Evolutionary conservation across 2,329 filamentous ascomycete genomes (phyloP).

Genomic region (Aureobasidium subglaciale): DNA sequence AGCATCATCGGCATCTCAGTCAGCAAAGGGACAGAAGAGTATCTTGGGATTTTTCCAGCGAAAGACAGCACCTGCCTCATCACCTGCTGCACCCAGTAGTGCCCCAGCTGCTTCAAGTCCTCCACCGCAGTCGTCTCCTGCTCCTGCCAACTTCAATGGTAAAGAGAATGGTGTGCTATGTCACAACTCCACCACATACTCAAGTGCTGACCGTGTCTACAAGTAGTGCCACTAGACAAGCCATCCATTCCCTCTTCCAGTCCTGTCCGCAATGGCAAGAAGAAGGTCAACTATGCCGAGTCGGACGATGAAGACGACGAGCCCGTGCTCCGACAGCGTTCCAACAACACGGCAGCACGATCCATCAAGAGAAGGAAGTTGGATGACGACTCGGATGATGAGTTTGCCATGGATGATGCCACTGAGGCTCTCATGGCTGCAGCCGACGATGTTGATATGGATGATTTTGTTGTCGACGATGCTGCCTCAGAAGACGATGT

Average conservation of each 20-base stretch:
- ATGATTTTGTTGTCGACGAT: constrained; percentile 81
- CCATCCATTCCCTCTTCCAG: constrained; percentile 50
- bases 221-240: not conserved
- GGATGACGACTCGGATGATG: constrained; percentile 59
- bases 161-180: constrained; percentile 44
- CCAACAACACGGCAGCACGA: constrained; percentile 37
- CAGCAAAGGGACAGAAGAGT: constrained; percentile 55
- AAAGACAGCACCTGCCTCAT: constrained; percentile 36
- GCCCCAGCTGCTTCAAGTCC: constrained; percentile 77
- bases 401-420: constrained; percentile 54
- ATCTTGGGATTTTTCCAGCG: constrained; percentile 76
- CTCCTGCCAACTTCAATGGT: constrained; percentile 46
- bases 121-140: constrained; percentile 38
- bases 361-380: constrained; percentile 54
- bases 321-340: constrained; percentile 56
- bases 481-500: constrained; percentile 64
- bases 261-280: constrained; percentile 70
- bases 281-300: constrained; percentile 73
- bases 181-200: constrained; percentile 30
- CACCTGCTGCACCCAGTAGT: constrained; percentile 58
- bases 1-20: constrained; percentile 32
- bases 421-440: constrained; percentile 50
- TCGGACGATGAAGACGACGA: constrained; percentile 73
- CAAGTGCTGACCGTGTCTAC: constrained; percentile 19
- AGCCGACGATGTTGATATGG: constrained; percentile 66